Evolutionary conservation across 495 filamentous ascomycete genomes (phyloP).

Genomic region (Aspergillus hancockii): DNA sequence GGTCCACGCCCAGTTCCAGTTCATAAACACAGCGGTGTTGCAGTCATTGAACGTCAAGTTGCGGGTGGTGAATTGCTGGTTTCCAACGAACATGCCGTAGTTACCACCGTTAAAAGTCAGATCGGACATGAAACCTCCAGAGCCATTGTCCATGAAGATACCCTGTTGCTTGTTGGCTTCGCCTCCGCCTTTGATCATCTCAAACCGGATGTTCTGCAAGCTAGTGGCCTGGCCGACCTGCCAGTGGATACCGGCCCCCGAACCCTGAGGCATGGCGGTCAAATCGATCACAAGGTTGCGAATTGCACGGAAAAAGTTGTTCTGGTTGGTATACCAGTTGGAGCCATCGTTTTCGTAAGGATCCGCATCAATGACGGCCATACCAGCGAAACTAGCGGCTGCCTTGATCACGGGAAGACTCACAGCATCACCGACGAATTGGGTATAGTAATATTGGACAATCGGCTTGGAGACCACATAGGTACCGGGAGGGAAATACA

Average conservation of each 20-base stretch:
- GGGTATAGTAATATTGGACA: slow-evolving; percentile 75
- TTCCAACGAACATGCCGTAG: slow-evolving; percentile 84
- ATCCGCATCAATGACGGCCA: slow-evolving; percentile 88
- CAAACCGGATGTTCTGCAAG: slow-evolving; percentile 86
- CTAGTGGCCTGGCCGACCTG: slow-evolving; percentile 95
- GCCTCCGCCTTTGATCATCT: slow-evolving; percentile 76
- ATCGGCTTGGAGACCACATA: slow-evolving; percentile 71
- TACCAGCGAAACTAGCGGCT: slow-evolving; percentile 68
- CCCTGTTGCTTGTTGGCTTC: slow-evolving; percentile 76
- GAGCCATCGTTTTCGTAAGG: slow-evolving; percentile 66
- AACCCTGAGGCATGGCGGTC: slow-evolving; percentile 61
- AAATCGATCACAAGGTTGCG: slow-evolving; percentile 94
- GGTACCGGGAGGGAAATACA: slow-evolving; percentile 81
- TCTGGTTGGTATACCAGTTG: slow-evolving; percentile 89
- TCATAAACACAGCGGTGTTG: slow-evolving; percentile 85
- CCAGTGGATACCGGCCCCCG: slow-evolving; percentile 89
- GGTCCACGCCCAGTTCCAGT: slow-evolving; percentile 94
- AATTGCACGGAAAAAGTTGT: slow-evolving; percentile 97
- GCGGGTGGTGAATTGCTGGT: slow-evolving; percentile 92
- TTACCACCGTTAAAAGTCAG: slow-evolving; percentile 85
- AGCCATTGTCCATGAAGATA: slow-evolving; percentile 97
- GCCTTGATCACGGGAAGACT: slow-evolving; percentile 78
- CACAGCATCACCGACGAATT: slow-evolving; percentile 74
- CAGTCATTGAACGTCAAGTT: slow-evolving; percentile 89
- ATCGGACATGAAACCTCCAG: slow-evolving; percentile 85